phyloP scores from a whole-genome alignment of 2,329 filamentous ascomycete genomes.

The Ceratocystiopsis sp. region DNA sequence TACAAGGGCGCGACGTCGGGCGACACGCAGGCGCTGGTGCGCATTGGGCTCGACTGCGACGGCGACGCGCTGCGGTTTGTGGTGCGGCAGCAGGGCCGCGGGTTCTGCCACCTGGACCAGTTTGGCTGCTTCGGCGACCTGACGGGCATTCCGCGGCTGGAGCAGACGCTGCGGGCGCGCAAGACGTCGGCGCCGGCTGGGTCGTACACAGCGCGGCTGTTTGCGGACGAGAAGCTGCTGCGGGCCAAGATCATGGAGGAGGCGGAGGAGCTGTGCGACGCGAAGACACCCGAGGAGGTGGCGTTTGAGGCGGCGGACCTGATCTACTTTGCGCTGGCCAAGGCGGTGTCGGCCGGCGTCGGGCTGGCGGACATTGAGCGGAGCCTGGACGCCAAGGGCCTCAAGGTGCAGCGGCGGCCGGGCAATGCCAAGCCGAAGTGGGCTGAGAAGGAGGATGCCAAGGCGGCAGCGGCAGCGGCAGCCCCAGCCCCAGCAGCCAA shows the following conservation, averaged over 20 bases:
- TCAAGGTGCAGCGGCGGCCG: conserved; percentile 85
- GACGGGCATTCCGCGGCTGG: conserved; percentile 62
- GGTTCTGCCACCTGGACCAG: conserved; percentile 87
- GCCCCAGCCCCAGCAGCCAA: conserved; percentile 3
- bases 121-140: conserved; percentile 84
- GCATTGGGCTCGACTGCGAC: conserved; percentile 80
- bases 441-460: conserved; percentile 52
- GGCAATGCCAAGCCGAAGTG: conserved; percentile 92
- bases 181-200: conserved; percentile 71
- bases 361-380: conserved; percentile 77
- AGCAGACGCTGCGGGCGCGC: conserved; percentile 70
- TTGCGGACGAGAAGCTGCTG: conserved; percentile 78
- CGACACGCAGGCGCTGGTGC: conserved; percentile 77
- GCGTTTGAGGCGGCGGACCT: conserved; percentile 91
- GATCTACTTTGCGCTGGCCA: conserved; percentile 88
- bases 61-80: conserved; percentile 81
- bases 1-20: conserved; percentile 92
- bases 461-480: conserved; percentile 4
- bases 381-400: conserved; percentile 82
- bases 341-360: conserved; percentile 72
- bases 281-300: conserved; percentile 47
- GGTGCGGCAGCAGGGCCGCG: conserved; percentile 71
- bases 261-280: conserved; percentile 84
- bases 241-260: conserved; percentile 98
- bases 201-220: conserved; percentile 86